Evolutionary conservation across 208 protist species (phyloP).

Genomic region (Crithidia bombi): DNA sequence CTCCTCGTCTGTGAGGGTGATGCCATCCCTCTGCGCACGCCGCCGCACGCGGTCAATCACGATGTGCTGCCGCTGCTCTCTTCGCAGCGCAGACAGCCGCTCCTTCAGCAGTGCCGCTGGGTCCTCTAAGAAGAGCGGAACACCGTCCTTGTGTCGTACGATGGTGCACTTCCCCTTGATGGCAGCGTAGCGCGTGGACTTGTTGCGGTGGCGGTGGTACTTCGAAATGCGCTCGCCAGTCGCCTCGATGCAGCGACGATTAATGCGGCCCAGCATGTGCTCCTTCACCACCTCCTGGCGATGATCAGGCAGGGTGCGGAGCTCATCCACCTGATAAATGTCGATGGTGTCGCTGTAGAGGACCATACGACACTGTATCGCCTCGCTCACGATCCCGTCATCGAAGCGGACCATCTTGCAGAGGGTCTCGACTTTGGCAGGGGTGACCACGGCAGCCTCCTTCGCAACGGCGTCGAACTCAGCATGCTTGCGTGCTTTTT

Average conservation of each 20-base stretch:
- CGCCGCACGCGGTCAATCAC: slow-evolving; percentile 1
- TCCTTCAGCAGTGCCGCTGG: slow-evolving; percentile 42
- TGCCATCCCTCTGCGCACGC: not conserved
- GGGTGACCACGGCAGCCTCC: slow-evolving; percentile 40
- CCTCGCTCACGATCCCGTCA: slow-evolving; percentile 62
- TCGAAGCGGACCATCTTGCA: slow-evolving; percentile 77
- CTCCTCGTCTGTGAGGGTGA: slow-evolving; percentile 6
- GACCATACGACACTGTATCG: slow-evolving; percentile 71
- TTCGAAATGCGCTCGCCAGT: slow-evolving; percentile 60
- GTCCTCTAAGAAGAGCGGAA: slow-evolving; percentile 70
- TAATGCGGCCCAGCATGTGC: slow-evolving; percentile 77
- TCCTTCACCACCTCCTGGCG: slow-evolving; percentile 52
- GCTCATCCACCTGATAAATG: slow-evolving; percentile 66
- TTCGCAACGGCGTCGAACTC: slow-evolving; percentile 43
- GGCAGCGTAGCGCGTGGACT: slow-evolving; percentile 50
- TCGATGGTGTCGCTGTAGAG: slow-evolving; percentile 68
- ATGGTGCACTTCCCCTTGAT: slow-evolving; percentile 76
- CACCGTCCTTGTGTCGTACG: slow-evolving; percentile 42
- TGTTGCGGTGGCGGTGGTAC: slow-evolving; percentile 80
- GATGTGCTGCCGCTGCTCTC: slow-evolving; percentile 9
- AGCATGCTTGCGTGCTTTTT: slow-evolving; percentile 54
- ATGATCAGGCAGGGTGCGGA: slow-evolving; percentile 44
- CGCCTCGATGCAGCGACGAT: slow-evolving; percentile 49
- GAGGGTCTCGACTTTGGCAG: slow-evolving; percentile 67
- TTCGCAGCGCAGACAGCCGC: slow-evolving; percentile 5